These are phyloP conservation scores for Lactifluus pinguis DNA, from an alignment of 768 basidiomycete genomes.

Conservation along the genomic window DNA sequence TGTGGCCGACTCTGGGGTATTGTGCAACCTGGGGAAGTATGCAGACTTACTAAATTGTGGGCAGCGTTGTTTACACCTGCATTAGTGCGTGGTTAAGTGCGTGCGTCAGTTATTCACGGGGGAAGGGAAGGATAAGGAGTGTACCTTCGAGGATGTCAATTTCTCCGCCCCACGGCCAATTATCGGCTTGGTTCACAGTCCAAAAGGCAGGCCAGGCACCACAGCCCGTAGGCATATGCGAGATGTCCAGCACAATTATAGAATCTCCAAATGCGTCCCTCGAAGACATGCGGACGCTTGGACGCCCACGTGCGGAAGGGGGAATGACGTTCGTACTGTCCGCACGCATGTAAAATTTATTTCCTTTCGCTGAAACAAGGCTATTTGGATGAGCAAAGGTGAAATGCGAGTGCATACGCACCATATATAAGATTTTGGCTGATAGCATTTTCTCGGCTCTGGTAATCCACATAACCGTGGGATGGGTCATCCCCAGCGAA, in stretches of 20 bases:
- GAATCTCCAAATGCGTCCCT: slow-evolving; percentile 36
- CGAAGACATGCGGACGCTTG: slow-evolving; percentile 48
- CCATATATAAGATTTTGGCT: slow-evolving; percentile 38
- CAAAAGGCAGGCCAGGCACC: slow-evolving; percentile 59
- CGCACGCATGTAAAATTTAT: slow-evolving; percentile 49
- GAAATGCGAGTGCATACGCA: slow-evolving; percentile 20
- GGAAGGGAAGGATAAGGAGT: background rate
- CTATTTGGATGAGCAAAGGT: background rate
- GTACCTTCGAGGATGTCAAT: slow-evolving; percentile 53
- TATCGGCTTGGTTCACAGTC: slow-evolving; percentile 45
- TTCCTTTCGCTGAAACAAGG: slow-evolving; percentile 25
- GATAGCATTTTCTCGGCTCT: slow-evolving; percentile 37
- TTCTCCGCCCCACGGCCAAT: slow-evolving; percentile 50
- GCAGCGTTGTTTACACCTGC: slow-evolving; percentile 39
- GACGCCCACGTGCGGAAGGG: slow-evolving; percentile 37
- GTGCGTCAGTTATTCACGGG: background rate
- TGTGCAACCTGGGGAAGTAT: slow-evolving; percentile 41
- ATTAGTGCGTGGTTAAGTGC: background rate
- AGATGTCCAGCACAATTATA: slow-evolving; percentile 41
- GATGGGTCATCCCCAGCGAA: slow-evolving; percentile 47
- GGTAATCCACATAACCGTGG: slow-evolving; percentile 53
- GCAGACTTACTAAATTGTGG: slow-evolving; percentile 42
- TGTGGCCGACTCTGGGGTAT: slow-evolving; percentile 33
- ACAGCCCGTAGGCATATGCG: slow-evolving; percentile 54
- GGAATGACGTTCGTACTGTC: slow-evolving; percentile 34